These are phyloP conservation scores for Calonectria ilicicola DNA, from an alignment of 2,329 filamentous ascomycete species.

Conservation along the genomic window DNA sequence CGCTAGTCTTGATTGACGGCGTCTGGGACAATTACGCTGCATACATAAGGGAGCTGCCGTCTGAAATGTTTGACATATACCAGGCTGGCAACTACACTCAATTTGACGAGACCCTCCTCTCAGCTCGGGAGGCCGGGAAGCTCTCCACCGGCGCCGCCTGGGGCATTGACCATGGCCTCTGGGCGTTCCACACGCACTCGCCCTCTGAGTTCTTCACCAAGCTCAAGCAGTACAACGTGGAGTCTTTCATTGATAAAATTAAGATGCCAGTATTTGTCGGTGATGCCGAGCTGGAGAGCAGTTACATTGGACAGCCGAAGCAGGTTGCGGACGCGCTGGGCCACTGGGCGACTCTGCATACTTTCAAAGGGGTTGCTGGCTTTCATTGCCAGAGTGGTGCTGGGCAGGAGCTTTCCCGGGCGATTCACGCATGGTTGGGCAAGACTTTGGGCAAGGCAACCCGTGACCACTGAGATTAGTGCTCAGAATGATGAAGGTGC, in stretches of 20 bases:
- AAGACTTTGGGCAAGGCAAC: neutral
- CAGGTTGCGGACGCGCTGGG: constrained; percentile 25
- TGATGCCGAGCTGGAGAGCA: constrained; percentile 16
- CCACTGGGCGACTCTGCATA: constrained; percentile 15
- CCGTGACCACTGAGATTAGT: neutral
- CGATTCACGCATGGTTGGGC: constrained; percentile 24
- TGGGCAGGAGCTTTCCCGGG: constrained; percentile 16
- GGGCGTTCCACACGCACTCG: constrained; percentile 21
- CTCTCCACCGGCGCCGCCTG: constrained; percentile 7
- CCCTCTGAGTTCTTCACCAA: constrained; percentile 11
- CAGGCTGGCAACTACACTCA: constrained; percentile 4
- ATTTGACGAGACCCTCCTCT: constrained; percentile 8
- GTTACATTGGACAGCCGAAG: constrained; percentile 17
- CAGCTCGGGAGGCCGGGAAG: neutral
- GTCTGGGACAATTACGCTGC: constrained; percentile 44
- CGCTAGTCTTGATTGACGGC: constrained; percentile 52
- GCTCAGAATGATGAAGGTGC: neutral
- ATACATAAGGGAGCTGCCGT: constrained; percentile 48
- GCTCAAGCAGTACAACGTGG: constrained; percentile 12
- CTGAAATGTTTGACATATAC: constrained; percentile 24
- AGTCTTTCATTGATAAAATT: constrained; percentile 16
- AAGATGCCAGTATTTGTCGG: constrained; percentile 23
- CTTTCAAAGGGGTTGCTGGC: constrained; percentile 21
- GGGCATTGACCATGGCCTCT: constrained; percentile 21
- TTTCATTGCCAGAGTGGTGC: constrained; percentile 30